These are phyloP conservation scores for Quercus rubra DNA, from an alignment of 306 rosid species.

Conservation along the genomic window DNA sequence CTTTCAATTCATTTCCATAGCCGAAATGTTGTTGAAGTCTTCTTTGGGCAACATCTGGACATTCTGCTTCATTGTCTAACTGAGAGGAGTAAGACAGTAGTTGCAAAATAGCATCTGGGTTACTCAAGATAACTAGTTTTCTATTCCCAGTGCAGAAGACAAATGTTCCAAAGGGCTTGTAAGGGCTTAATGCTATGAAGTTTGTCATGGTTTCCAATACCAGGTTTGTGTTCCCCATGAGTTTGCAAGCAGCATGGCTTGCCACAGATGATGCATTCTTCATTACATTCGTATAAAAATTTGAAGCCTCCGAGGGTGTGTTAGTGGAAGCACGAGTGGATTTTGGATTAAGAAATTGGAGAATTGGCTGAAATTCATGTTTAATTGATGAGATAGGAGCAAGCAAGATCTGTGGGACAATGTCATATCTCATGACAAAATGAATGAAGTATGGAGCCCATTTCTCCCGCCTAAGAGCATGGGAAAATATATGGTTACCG, in stretches of 20 bases:
- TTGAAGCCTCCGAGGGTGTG: not conserved
- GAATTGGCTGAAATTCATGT: conserved; percentile 12
- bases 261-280: conserved; percentile 44
- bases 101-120: conserved; percentile 74
- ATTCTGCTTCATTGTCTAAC: conserved; percentile 18
- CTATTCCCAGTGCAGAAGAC: conserved; percentile 49
- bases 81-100: conserved; percentile 53
- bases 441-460: conserved; percentile 67
- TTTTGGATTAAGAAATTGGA: conserved; percentile 25
- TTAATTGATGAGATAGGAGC: conserved; percentile 53
- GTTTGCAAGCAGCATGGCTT: conserved; percentile 56
- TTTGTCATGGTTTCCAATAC: conserved; percentile 45
- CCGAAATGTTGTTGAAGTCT: conserved; percentile 49
- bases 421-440: conserved; percentile 58
- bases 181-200: conserved; percentile 63
- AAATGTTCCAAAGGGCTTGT: conserved; percentile 77
- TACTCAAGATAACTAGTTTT: conserved; percentile 37
- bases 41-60: conserved; percentile 13
- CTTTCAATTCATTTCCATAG: conserved; percentile 36
- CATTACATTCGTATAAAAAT: conserved; percentile 48
- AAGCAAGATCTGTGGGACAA: conserved; percentile 59
- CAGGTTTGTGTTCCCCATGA: conserved; percentile 70
- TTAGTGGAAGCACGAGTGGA: not conserved
- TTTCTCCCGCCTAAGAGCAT: conserved; percentile 69
- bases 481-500: conserved; percentile 66